Evolutionary conservation across 2,329 filamentous ascomycete genomes (phyloP).

Genomic region (Blumeria graminis): DNA sequence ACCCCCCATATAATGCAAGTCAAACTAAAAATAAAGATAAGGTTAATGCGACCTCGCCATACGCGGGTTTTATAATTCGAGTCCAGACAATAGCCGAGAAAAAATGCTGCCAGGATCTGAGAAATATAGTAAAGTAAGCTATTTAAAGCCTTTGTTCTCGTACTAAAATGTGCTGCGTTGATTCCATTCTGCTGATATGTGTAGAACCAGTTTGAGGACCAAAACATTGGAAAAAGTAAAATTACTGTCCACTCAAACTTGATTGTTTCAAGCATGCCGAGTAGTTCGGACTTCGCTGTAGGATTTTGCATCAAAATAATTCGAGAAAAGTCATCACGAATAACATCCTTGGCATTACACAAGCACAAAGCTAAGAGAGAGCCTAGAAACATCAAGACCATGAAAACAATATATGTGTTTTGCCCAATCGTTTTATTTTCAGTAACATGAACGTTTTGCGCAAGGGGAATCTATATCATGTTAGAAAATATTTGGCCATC

Average conservation of each 20-base stretch:
- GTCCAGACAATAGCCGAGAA: conserved; percentile 53
- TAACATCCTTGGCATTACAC: conserved; percentile 44
- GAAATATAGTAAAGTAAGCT: conserved; percentile 54
- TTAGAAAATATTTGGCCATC: background rate
- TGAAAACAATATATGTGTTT: conserved; percentile 72
- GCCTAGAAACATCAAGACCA: conserved; percentile 56
- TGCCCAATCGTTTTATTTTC: conserved; percentile 31
- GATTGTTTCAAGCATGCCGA: conserved; percentile 53
- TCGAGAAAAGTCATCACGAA: conserved; percentile 52
- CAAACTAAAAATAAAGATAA: conserved; percentile 35
- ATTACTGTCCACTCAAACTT: conserved; percentile 47
- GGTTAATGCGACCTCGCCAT: conserved; percentile 40
- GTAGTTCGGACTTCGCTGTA: conserved; percentile 56
- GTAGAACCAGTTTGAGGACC: conserved; percentile 59
- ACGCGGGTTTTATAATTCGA: conserved; percentile 32
- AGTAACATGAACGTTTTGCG: conserved; percentile 40
- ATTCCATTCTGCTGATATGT: conserved; percentile 56
- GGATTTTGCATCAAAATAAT: conserved; percentile 83
- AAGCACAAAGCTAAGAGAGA: conserved; percentile 45
- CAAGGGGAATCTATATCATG: conserved; percentile 36
- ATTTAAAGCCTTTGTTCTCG: conserved; percentile 51
- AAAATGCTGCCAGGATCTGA: conserved; percentile 52
- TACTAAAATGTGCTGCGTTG: conserved; percentile 47
- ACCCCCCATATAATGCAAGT: conserved; percentile 67
- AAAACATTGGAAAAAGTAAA: conserved; percentile 59